A percentile compares a stretch with the other conserved stretches of the same genome.
phyloP scores from a whole-genome alignment of 208 protist species.

The Leishmania martiniquensis region DNA sequence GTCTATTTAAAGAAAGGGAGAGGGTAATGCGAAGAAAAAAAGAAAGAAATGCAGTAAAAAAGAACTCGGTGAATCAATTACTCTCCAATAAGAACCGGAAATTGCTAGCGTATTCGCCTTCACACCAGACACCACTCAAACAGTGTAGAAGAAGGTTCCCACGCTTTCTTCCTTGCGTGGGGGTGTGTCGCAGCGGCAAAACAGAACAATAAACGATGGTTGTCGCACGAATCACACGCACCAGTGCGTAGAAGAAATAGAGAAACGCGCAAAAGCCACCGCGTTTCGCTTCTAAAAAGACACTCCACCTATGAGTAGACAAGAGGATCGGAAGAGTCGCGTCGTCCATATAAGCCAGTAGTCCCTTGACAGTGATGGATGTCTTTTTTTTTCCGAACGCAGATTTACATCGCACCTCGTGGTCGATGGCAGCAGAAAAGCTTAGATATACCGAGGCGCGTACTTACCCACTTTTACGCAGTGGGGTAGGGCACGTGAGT shows the following conservation, averaged over 20 bases:
- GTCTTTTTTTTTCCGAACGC: neutral
- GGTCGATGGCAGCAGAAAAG: neutral
- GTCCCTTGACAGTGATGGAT: neutral
- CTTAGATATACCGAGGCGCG: neutral
- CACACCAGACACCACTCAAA: neutral
- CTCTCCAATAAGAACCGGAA: no score
- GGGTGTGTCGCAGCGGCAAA: neutral
- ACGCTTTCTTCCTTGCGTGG: neutral
- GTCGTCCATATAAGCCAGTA: no score
- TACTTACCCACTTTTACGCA: neutral
- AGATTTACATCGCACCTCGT: neutral
- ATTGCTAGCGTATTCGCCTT: neutral
- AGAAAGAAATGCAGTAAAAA: neutral
- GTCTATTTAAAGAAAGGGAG: no score
- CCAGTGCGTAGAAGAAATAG: neutral
- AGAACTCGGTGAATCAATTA: neutral
- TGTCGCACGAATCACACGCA: neutral
- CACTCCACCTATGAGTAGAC: no score
- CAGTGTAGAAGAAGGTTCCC: neutral
- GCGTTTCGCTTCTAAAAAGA: no score
- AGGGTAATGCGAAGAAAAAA: neutral
- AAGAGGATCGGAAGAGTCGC: neutral
- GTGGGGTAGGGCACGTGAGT: neutral
- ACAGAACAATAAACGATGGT: neutral
- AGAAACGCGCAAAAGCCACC: neutral